Percentiles rank a stretch among this genome's conserved stretches.
Evolutionary conservation across 1,284 basidiomycete genomes (phyloP).

Genomic region (Spongispora temasekensis): DNA sequence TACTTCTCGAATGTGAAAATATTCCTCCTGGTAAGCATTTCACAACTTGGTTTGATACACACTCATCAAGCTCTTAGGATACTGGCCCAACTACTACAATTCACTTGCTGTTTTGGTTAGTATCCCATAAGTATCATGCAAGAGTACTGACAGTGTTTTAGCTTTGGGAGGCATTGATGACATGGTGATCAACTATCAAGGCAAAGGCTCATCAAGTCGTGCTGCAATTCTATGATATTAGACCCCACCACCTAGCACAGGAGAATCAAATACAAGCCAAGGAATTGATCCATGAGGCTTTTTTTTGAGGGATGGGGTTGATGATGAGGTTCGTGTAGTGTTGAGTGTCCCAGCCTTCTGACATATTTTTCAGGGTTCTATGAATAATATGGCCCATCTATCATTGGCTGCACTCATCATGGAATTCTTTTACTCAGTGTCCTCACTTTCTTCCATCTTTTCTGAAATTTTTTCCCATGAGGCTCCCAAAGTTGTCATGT

Average conservation of each 20-base stretch:
- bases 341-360: not conserved
- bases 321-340: not conserved
- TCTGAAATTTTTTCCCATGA: not conserved
- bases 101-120: not conserved
- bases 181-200: not conserved
- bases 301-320: not conserved
- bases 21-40: not conserved
- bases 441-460: not conserved
- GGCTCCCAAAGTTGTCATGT: not conserved
- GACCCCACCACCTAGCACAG: not conserved
- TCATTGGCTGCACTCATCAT: not conserved
- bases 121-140: not conserved
- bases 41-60: not conserved
- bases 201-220: not conserved
- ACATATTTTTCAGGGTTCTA: not conserved
- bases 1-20: not conserved
- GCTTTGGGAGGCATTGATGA: not conserved
- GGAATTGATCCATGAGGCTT: not conserved
- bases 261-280: not conserved
- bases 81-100: not conserved
- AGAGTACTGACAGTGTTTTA: not conserved
- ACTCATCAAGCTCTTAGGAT: not conserved
- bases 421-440: not conserved
- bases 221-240: not conserved
- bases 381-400: not conserved